Percentiles rank a stretch among this genome's conserved stretches.
phyloP scores from a whole-genome alignment of 2,329 filamentous ascomycete genomes.

The Penicillium sp. region DNA sequence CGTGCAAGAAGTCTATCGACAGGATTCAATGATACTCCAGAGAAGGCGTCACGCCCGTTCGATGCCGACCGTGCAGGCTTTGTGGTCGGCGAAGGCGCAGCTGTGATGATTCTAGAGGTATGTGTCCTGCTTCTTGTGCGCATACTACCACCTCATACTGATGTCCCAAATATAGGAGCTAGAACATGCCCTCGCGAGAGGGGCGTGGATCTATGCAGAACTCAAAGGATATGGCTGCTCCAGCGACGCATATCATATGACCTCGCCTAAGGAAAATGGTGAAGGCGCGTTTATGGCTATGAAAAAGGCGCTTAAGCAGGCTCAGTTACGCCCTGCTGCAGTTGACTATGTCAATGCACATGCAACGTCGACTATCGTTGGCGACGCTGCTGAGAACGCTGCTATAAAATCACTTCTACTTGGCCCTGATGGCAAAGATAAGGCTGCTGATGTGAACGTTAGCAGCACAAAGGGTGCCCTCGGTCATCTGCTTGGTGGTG shows the following conservation, averaged over 20 bases:
- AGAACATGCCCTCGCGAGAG: conserved; percentile 76
- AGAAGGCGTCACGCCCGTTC: conserved; percentile 77
- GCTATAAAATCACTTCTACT: conserved; percentile 78
- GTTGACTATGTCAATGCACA: conserved; percentile 96
- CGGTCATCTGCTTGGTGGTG: conserved; percentile 86
- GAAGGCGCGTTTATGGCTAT: conserved; percentile 80
- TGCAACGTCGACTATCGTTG: conserved; percentile 81
- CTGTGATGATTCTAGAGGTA: conserved; percentile 78
- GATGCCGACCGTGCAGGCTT: conserved; percentile 78
- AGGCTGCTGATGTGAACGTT: conserved; percentile 67
- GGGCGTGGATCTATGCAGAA: conserved; percentile 83
- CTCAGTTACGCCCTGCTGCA: conserved; percentile 62
- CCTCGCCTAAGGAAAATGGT: conserved; percentile 79
- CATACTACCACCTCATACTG: not conserved
- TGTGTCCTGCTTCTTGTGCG: not conserved
- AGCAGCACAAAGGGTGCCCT: conserved; percentile 94
- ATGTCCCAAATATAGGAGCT: conserved; percentile 57
- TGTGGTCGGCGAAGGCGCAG: conserved; percentile 89
- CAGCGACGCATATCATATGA: conserved; percentile 90
- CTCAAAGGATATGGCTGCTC: conserved; percentile 85
- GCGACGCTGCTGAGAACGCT: conserved; percentile 81
- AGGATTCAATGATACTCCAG: conserved; percentile 70
- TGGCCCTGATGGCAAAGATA: conserved; percentile 64
- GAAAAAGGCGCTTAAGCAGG: conserved; percentile 74
- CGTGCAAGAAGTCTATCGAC: conserved; percentile 83